These are phyloP conservation scores for Mrakia blollopis DNA, from an alignment of 768 basidiomycete species.

Conservation along the genomic window DNA sequence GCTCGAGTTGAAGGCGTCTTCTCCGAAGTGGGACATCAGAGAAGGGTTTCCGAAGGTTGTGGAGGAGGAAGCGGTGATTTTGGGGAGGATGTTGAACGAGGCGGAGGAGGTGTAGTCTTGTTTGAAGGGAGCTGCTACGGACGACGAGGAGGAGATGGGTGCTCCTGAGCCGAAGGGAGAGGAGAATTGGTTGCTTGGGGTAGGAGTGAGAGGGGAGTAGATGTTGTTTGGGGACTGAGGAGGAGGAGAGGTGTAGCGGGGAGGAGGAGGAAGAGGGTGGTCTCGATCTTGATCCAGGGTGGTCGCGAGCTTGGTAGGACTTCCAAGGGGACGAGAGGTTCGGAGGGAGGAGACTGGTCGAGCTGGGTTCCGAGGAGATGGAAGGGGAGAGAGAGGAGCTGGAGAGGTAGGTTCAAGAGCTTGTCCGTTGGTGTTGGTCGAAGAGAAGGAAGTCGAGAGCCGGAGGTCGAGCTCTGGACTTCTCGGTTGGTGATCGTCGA, in stretches of 20 bases:
- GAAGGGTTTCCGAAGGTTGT: neutral
- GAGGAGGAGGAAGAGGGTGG: neutral
- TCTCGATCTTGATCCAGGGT: neutral
- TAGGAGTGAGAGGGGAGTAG: slow-evolving; percentile 5
- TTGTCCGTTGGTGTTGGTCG: neutral
- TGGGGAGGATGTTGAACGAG: slow-evolving; percentile 12
- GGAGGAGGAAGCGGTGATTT: slow-evolving; percentile 1
- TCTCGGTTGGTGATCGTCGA: neutral
- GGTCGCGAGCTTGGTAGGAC: neutral
- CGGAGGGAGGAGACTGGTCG: slow-evolving; percentile 2
- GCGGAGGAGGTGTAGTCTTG: neutral
- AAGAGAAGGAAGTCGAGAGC: neutral
- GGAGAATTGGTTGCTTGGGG: neutral
- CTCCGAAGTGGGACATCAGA: slow-evolving; percentile 1
- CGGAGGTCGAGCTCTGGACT: neutral
- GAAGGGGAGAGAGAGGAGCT: neutral
- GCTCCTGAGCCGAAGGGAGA: neutral
- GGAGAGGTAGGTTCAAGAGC: neutral
- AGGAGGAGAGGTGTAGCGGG: slow-evolving; percentile 11
- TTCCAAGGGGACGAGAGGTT: neutral
- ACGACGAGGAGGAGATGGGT: neutral
- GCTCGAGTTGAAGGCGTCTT: neutral
- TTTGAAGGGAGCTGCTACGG: neutral
- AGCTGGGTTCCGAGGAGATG: neutral
- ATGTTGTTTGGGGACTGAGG: neutral